Evolutionary conservation across 2,329 filamentous ascomycete genomes (phyloP).

Genomic region (Epichloe sibirici): DNA sequence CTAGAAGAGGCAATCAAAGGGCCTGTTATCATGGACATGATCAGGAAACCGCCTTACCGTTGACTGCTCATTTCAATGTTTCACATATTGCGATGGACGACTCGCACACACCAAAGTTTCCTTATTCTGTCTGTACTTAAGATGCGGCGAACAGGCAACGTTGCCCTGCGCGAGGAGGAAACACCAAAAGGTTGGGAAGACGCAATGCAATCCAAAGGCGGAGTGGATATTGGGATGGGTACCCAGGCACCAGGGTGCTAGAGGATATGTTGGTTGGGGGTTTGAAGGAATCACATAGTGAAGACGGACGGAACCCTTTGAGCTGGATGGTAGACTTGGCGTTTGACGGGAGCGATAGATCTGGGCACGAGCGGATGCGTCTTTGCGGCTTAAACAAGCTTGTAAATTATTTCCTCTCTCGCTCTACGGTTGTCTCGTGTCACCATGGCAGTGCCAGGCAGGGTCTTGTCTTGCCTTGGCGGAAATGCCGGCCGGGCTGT

Average conservation of each 20-base stretch:
- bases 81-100: background rate
- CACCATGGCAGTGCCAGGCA: too few relatives aligned
- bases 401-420: background rate
- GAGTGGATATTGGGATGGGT: background rate
- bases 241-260: background rate
- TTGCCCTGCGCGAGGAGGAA: background rate
- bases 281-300: background rate
- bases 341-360: conserved; percentile 1
- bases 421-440: too few relatives aligned
- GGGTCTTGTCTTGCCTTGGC: background rate
- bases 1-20: background rate
- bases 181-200: background rate
- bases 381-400: background rate
- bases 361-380: background rate
- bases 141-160: background rate
- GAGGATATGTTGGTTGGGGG: background rate
- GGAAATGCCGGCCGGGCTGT: background rate
- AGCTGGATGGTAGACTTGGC: background rate
- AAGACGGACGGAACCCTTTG: background rate
- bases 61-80: background rate
- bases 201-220: background rate
- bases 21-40: background rate
- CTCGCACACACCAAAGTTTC: background rate
- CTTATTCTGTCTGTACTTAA: background rate
- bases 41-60: background rate